Evolutionary conservation across 148 eudicot species (phyloP).

Genomic region (Vaccinium darrowii): DNA sequence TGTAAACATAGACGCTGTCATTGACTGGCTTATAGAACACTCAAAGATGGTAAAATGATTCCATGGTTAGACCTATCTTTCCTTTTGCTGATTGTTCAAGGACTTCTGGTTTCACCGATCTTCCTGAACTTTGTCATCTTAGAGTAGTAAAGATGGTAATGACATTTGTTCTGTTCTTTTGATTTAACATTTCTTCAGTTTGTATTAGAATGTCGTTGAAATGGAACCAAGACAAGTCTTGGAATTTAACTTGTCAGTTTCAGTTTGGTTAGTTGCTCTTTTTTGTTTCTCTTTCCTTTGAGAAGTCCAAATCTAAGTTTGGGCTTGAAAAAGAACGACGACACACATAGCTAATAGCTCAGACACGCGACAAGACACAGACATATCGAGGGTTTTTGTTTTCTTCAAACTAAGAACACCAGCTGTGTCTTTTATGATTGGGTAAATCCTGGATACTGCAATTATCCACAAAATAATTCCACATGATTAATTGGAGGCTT

Average conservation of each 20-base stretch:
- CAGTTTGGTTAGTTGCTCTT: not conserved
- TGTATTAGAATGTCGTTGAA: not conserved
- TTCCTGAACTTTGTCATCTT: not conserved
- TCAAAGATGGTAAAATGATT: constrained; percentile 59
- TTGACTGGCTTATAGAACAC: constrained; percentile 85
- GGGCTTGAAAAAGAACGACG: too few species aligned
- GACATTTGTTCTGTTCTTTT: not conserved
- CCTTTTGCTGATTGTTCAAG: not conserved
- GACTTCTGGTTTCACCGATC: not conserved
- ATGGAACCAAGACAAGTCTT: not conserved
- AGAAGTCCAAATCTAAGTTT: too few species aligned
- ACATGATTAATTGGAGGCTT: too few species aligned
- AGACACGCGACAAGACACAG: too few species aligned
- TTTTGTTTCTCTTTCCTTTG: not conserved
- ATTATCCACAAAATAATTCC: too few species aligned
- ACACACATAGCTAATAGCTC: too few species aligned
- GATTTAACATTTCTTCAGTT: not conserved
- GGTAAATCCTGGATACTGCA: too few species aligned
- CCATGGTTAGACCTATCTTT: constrained; percentile 8
- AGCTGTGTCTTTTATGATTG: too few species aligned
- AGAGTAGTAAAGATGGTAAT: not conserved
- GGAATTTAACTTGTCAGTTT: not conserved
- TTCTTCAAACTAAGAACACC: too few species aligned
- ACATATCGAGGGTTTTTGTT: too few species aligned
- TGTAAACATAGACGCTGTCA: constrained; percentile 55